A percentile compares a stretch with the other conserved stretches of the same genome.
Conservation (phyloP, 2,329 filamentous ascomycete species). For the Aspergillus arachidicola region DNA sequence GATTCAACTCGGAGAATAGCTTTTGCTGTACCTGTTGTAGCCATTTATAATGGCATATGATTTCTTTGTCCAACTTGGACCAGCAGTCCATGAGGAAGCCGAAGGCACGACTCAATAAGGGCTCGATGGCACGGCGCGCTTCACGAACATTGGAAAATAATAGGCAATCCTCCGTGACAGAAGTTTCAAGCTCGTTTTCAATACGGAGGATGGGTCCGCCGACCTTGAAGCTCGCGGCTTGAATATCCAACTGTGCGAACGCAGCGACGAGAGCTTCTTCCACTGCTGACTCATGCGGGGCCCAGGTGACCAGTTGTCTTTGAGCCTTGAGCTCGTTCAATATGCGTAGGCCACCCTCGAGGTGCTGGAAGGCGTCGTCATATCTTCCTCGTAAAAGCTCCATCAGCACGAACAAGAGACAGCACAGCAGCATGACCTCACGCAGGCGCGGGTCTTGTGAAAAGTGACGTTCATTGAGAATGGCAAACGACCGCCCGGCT, state of each 20-base stretch:
- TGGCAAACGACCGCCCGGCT: neutral
- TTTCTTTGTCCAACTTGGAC: neutral
- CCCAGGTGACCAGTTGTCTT: neutral
- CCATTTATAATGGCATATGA: neutral
- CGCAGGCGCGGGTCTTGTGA: conserved; percentile 3
- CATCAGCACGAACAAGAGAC: conserved; percentile 4
- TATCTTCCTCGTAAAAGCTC: conserved; percentile 3
- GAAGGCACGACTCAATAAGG: neutral
- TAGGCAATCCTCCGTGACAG: neutral
- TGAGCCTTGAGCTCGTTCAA: conserved; percentile 1
- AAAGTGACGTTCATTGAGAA: neutral
- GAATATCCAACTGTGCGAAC: conserved; percentile 8
- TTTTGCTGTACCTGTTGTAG: neutral
- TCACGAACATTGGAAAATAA: neutral
- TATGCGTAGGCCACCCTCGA: conserved; percentile 3
- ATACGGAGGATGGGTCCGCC: neutral
- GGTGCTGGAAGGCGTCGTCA: conserved; percentile 8
- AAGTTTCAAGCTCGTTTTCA: neutral
- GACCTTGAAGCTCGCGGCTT: neutral
- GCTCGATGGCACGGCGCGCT: conserved; percentile 4
- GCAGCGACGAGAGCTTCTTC: conserved; percentile 5
- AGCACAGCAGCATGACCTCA: conserved; percentile 6
- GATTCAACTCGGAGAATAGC: neutral
- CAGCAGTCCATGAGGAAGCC: neutral
- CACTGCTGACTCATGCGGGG: neutral